These are phyloP conservation scores for Serpula lacrymans DNA, from an alignment of 768 basidiomycete species.

Conservation along the genomic window DNA sequence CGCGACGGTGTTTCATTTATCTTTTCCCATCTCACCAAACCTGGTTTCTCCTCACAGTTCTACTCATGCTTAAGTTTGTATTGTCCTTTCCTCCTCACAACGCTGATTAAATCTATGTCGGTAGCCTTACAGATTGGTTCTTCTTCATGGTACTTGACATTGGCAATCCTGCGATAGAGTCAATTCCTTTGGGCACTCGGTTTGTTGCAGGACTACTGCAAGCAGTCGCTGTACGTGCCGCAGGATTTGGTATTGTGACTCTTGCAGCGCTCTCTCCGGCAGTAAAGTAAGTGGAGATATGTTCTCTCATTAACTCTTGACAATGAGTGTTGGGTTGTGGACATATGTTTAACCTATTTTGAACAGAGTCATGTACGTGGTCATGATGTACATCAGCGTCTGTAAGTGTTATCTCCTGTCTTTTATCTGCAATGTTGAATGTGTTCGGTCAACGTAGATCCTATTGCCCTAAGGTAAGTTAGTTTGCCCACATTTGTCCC, in stretches of 20 bases:
- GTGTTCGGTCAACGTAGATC: slow-evolving; percentile 53
- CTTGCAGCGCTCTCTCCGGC: slow-evolving; percentile 80
- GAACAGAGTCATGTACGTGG: slow-evolving; percentile 72
- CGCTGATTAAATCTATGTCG: not conserved
- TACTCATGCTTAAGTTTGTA: slow-evolving; percentile 69
- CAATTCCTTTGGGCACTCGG: slow-evolving; percentile 67
- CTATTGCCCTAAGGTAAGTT: slow-evolving; percentile 73
- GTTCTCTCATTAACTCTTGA: not conserved
- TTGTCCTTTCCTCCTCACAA: slow-evolving; percentile 1
- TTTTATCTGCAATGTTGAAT: slow-evolving; percentile 1
- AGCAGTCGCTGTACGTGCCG: slow-evolving; percentile 75
- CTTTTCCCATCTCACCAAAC: slow-evolving; percentile 93
- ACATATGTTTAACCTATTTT: slow-evolving; percentile 1
- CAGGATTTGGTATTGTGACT: slow-evolving; percentile 80
- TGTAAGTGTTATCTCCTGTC: slow-evolving; percentile 45
- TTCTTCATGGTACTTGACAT: slow-evolving; percentile 89
- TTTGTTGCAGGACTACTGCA: slow-evolving; percentile 78
- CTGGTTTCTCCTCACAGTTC: slow-evolving; percentile 77
- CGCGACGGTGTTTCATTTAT: slow-evolving; percentile 87
- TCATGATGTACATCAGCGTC: slow-evolving; percentile 93
- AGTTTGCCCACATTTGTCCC: slow-evolving; percentile 1
- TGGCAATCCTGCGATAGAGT: slow-evolving; percentile 63
- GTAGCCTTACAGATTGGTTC: slow-evolving; percentile 80
- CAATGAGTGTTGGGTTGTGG: not conserved
- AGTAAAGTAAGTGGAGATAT: slow-evolving; percentile 71